These are phyloP conservation scores for Psilocybe sp. DNA, from an alignment of 768 basidiomycete species.

Conservation along the genomic window DNA sequence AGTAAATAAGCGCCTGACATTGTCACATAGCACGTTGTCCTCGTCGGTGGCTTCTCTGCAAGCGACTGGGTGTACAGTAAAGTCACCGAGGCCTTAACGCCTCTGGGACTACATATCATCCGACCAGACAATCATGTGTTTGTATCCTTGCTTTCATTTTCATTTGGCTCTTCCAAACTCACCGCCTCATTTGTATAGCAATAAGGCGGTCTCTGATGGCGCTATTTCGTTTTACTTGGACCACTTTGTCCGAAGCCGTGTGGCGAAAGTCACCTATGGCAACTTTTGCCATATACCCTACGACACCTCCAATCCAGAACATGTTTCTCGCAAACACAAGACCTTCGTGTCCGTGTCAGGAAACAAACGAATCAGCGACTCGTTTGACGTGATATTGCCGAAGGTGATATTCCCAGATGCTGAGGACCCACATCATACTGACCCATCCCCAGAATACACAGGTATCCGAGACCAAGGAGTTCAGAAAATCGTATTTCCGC, in stretches of 20 bases:
- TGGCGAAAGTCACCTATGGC: conserved; percentile 45
- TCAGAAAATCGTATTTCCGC: conserved; percentile 29
- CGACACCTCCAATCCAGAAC: conserved; percentile 10
- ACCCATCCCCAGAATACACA: conserved; percentile 33
- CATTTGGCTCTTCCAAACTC: not conserved
- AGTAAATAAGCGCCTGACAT: not conserved
- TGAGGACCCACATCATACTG: too few relatives aligned
- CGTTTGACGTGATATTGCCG: conserved; percentile 22
- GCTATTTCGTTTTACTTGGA: conserved; percentile 36
- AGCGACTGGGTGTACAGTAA: not conserved
- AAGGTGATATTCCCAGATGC: not conserved
- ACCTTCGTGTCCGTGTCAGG: conserved; percentile 6
- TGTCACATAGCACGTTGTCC: not conserved
- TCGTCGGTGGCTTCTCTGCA: conserved; percentile 3
- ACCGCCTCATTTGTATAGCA: conserved; percentile 4
- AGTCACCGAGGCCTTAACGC: not conserved
- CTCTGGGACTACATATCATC: not conserved
- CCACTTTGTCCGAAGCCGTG: conserved; percentile 40
- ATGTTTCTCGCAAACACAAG: conserved; percentile 3
- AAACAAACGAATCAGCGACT: conserved; percentile 10
- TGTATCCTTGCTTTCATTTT: not conserved
- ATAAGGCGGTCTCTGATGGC: conserved; percentile 49
- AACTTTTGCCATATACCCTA: conserved; percentile 10
- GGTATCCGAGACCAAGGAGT: conserved; percentile 43
- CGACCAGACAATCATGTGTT: not conserved